Percentiles rank a stretch among this genome's conserved stretches.
Evolutionary conservation across 164 flowering plant species (phyloP).

Genomic region (Hamamelis virginiana): DNA sequence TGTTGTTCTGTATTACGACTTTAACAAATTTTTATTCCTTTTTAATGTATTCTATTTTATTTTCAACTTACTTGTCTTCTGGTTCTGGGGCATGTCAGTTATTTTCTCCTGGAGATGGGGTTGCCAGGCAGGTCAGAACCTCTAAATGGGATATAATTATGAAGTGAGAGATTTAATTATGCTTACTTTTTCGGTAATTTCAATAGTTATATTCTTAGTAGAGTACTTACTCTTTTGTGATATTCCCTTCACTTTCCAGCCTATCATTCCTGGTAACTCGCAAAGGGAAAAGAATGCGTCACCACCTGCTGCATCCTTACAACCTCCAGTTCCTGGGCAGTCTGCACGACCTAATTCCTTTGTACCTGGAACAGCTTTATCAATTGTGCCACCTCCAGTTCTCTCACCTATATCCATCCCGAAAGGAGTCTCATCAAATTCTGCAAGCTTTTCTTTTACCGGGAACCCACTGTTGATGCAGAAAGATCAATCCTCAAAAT

Average conservation of each 20-base stretch:
- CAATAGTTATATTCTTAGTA: background rate
- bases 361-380: slow-evolving; percentile 22
- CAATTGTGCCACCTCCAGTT: slow-evolving; percentile 19
- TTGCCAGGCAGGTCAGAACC: slow-evolving; percentile 10
- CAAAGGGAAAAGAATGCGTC: slow-evolving; percentile 20
- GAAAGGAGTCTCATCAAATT: slow-evolving; percentile 9
- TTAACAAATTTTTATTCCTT: too few species aligned
- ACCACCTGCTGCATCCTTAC: slow-evolving; percentile 22
- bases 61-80: slow-evolving; percentile 4
- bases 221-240: slow-evolving; percentile 4
- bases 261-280: slow-evolving; percentile 13
- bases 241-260: slow-evolving; percentile 19
- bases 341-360: slow-evolving; percentile 23
- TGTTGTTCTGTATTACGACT: background rate
- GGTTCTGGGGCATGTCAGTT: slow-evolving; percentile 14
- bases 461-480: slow-evolving; percentile 11
- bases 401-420: slow-evolving; percentile 19
- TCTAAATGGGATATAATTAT: background rate
- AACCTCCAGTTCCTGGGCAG: slow-evolving; percentile 30
- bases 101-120: slow-evolving; percentile 13
- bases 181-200: background rate
- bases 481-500: slow-evolving; percentile 5
- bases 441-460: slow-evolving; percentile 16
- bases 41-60: background rate
- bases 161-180: slow-evolving; percentile 11